Conservation (phyloP, 345 rosid genomes). For the Citrus australasica region DNA sequence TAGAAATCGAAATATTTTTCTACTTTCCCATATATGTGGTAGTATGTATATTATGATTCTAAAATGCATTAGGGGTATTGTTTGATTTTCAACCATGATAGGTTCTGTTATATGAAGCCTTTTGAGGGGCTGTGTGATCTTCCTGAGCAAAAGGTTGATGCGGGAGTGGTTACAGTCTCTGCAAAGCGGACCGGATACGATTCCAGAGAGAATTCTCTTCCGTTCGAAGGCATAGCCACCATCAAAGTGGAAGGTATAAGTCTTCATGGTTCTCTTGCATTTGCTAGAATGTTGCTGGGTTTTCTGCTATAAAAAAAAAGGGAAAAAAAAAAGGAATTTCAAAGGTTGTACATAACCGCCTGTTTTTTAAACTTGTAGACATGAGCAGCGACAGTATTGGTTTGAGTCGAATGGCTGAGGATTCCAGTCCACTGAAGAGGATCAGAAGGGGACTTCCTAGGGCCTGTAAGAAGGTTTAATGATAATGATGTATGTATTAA, state of each 20-base stretch:
- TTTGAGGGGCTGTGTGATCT: conserved; percentile 25
- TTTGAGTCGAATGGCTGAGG: neutral
- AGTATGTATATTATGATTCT: neutral
- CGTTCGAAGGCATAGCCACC: neutral
- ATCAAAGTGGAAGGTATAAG: conserved; percentile 13
- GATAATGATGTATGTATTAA: neutral
- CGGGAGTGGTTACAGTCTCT: conserved; percentile 25
- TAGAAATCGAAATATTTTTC: neutral
- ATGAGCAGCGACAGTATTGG: neutral
- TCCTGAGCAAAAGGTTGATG: conserved; percentile 22
- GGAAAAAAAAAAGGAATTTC: no score
- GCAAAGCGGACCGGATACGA: conserved; percentile 25
- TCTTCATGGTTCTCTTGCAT: neutral
- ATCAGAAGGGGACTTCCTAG: conserved; percentile 23
- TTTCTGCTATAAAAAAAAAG: no score
- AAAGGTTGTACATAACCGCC: neutral
- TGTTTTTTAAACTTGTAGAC: neutral
- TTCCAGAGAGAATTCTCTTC: neutral
- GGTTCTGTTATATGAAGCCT: conserved; percentile 39
- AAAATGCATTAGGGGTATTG: neutral
- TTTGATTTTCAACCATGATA: neutral
- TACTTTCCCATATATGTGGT: neutral
- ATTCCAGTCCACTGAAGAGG: conserved; percentile 5
- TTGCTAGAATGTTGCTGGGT: neutral
- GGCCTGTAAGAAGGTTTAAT: conserved; percentile 14